phyloP scores from a whole-genome alignment of 1,139 yeast species.

The Meyerozyma elateridarum region DNA sequence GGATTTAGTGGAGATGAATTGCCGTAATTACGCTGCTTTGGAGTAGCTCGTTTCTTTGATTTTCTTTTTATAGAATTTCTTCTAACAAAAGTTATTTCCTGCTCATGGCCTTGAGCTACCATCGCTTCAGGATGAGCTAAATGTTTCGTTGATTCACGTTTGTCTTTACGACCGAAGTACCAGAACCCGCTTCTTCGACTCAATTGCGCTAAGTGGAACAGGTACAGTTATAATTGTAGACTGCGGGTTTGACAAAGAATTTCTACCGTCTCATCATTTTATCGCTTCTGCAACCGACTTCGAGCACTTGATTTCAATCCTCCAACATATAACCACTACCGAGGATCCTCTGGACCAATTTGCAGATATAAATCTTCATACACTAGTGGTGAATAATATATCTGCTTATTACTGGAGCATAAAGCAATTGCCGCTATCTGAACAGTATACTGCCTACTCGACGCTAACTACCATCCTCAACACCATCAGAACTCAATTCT shows the following conservation, averaged over 20 bases:
- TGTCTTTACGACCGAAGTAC: neutral
- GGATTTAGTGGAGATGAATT: no score
- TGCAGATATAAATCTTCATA: constrained; percentile 11
- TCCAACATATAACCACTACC: neutral
- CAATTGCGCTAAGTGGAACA: neutral
- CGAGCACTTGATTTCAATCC: neutral
- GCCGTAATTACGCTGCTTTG: no score
- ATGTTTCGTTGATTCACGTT: constrained; percentile 1
- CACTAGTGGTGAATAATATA: constrained; percentile 21
- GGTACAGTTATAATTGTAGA: neutral
- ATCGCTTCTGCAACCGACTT: neutral
- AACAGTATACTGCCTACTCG: constrained; percentile 14
- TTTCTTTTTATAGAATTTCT: no score
- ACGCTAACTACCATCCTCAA: constrained; percentile 14
- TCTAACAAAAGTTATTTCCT: no score
- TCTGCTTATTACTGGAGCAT: constrained; percentile 35
- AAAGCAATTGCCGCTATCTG: constrained; percentile 13
- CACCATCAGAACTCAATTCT: constrained; percentile 15
- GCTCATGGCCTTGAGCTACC: no score
- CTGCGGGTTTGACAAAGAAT: neutral
- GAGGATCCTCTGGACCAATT: neutral
- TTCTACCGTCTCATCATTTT: neutral
- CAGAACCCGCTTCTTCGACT: neutral
- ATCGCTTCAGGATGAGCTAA: no score
- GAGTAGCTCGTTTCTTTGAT: no score